Percentiles rank a stretch among this genome's conserved stretches.
phyloP scores from a whole-genome alignment of 2,329 filamentous ascomycete genomes.

The Xylaria sp. region DNA sequence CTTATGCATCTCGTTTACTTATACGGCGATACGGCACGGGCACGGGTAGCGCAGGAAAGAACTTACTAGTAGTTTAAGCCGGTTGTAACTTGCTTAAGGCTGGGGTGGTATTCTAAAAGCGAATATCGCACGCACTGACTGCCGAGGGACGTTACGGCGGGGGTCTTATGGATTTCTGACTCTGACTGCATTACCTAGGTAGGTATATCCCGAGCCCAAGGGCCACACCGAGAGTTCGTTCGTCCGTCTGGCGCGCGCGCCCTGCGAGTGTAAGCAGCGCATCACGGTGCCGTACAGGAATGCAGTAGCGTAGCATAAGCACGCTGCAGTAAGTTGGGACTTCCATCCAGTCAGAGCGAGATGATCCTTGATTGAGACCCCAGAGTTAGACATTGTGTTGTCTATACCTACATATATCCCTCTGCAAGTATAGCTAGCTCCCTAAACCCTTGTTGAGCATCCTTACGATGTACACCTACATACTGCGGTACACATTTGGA shows the following conservation, averaged over 20 bases:
- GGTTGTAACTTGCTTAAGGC: neutral
- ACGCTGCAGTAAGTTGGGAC: conserved; percentile 9
- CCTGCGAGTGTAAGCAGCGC: conserved; percentile 17
- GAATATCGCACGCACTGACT: conserved; percentile 19
- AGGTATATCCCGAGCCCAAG: conserved; percentile 23
- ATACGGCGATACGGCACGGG: too few relatives aligned
- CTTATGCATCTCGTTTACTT: conserved; percentile 4
- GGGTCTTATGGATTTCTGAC: conserved; percentile 1
- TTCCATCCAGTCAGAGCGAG: conserved; percentile 9
- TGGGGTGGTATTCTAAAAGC: conserved; percentile 8
- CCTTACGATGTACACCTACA: conserved; percentile 1
- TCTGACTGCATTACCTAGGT: conserved; percentile 20
- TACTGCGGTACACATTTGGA: conserved; percentile 5
- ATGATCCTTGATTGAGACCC: conserved; percentile 6
- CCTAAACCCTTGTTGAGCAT: neutral
- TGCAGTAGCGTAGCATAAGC: conserved; percentile 21
- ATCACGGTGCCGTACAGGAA: conserved; percentile 4
- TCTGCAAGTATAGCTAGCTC: neutral
- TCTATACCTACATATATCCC: conserved; percentile 9
- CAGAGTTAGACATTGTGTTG: conserved; percentile 7
- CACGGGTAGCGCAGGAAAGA: too few relatives aligned
- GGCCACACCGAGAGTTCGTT: conserved; percentile 28
- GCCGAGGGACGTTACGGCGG: conserved; percentile 21
- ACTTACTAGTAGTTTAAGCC: too few relatives aligned
- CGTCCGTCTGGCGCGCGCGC: conserved; percentile 7